These are phyloP conservation scores for Sporothrix protearum DNA, from an alignment of 2,329 filamentous ascomycete genomes.

Conservation along the genomic window DNA sequence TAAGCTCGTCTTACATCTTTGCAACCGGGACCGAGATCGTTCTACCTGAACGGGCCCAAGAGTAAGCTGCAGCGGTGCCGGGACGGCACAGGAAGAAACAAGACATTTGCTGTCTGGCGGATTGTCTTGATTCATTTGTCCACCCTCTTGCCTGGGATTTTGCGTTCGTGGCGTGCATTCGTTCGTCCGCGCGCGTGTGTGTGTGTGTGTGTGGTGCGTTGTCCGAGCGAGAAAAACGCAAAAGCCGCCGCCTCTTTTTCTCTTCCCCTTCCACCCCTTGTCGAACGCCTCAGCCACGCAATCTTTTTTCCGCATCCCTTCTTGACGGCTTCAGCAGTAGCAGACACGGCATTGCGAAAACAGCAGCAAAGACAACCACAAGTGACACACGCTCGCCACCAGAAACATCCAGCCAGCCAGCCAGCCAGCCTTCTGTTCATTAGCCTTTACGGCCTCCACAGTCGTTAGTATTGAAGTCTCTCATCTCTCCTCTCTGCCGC, in stretches of 20 bases:
- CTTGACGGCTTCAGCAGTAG: conserved; percentile 9
- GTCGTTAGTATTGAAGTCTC: background rate
- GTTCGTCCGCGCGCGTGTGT: background rate
- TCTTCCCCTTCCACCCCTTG: background rate
- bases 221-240: conserved; percentile 2
- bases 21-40: background rate
- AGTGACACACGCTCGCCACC: background rate
- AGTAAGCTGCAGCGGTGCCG: background rate
- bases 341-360: background rate
- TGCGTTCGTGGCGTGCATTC: conserved; percentile 1
- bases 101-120: background rate
- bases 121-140: background rate
- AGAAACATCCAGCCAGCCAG: background rate
- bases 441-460: conserved; percentile 4
- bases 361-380: background rate
- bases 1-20: background rate
- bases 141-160: background rate
- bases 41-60: background rate
- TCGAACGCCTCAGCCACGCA: conserved; percentile 5
- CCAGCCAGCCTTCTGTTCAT: background rate
- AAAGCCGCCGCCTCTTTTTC: background rate
- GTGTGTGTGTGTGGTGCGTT: background rate
- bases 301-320: conserved; percentile 2
- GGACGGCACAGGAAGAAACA: background rate
- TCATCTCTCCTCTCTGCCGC: background rate